Conservation (phyloP, 495 filamentous ascomycete species). For the Aspergillus carlsbadensis region DNA sequence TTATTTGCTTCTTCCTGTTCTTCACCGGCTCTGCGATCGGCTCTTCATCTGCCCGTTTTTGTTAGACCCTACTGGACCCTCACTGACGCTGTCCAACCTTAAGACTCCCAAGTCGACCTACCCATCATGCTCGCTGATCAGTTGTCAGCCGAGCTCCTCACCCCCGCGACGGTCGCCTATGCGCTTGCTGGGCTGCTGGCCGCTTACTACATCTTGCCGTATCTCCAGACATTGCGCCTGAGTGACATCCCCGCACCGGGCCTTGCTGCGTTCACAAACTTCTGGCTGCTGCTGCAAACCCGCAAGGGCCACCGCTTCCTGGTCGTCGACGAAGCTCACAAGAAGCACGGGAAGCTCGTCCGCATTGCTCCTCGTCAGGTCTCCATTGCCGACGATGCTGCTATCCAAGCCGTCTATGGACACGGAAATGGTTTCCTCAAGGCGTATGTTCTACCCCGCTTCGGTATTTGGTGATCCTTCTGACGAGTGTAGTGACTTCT, state of each 20-base stretch:
- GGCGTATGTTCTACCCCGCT: slow-evolving; percentile 43
- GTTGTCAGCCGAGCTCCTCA: slow-evolving; percentile 33
- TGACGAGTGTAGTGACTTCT: slow-evolving; percentile 60
- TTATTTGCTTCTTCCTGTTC: neutral
- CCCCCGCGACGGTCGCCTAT: slow-evolving; percentile 59
- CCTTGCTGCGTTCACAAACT: slow-evolving; percentile 65
- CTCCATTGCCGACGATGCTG: slow-evolving; percentile 57
- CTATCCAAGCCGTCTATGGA: slow-evolving; percentile 58
- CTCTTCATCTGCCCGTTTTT: neutral
- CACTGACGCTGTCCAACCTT: neutral
- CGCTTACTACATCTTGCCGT: slow-evolving; percentile 68
- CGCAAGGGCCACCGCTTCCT: slow-evolving; percentile 67
- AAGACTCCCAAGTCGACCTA: neutral
- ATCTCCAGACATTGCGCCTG: slow-evolving; percentile 63
- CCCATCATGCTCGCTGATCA: neutral
- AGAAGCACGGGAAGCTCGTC: slow-evolving; percentile 64
- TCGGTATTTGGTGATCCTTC: neutral
- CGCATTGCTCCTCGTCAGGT: slow-evolving; percentile 60
- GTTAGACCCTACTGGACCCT: neutral
- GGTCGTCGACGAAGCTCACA: slow-evolving; percentile 69
- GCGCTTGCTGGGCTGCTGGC: slow-evolving; percentile 50
- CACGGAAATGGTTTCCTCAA: slow-evolving; percentile 75
- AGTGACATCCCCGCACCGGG: slow-evolving; percentile 67
- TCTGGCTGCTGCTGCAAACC: slow-evolving; percentile 73
- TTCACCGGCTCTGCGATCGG: neutral